Conservation (phyloP, 768 basidiomycete species). For the Hygrophoropsis aurantiaca region DNA sequence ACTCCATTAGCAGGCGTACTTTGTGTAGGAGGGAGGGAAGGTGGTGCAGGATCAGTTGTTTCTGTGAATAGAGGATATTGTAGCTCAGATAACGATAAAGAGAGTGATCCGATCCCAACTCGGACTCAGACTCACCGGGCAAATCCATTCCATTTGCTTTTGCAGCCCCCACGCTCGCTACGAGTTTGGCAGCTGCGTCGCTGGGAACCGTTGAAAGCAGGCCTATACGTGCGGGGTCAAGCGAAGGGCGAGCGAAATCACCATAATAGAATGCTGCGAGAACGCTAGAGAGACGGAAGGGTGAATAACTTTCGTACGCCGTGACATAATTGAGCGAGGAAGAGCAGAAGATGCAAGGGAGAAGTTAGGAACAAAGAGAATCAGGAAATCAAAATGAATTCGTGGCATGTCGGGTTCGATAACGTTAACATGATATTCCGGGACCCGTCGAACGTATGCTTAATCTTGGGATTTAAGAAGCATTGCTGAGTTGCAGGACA, state of each 20-base stretch:
- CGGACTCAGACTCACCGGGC: conserved; percentile 25
- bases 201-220: conserved; percentile 68
- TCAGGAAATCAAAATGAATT: too few relatives aligned
- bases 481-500: too few relatives aligned
- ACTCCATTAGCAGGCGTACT: conserved; percentile 28
- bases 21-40: conserved; percentile 20
- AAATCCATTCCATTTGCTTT: conserved; percentile 25
- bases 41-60: conserved; percentile 41
- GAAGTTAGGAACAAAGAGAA: too few relatives aligned
- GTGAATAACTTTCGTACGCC: too few relatives aligned
- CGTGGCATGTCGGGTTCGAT: too few relatives aligned
- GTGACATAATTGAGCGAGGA: too few relatives aligned
- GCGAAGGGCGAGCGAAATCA: conserved; percentile 65
- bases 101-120: conserved; percentile 15
- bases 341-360: too few relatives aligned
- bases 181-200: conserved; percentile 44
- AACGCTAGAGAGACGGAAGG: conserved; percentile 40
- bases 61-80: conserved; percentile 25
- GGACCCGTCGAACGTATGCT: too few relatives aligned
- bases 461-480: too few relatives aligned
- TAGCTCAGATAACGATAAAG: conserved; percentile 9
- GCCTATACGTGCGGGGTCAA: conserved; percentile 68
- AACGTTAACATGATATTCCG: too few relatives aligned
- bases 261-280: conserved; percentile 72
- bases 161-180: conserved; percentile 35